Conservation (phyloP, 192 early-diverging fungal species). For the Glomus cerebriforme region DNA sequence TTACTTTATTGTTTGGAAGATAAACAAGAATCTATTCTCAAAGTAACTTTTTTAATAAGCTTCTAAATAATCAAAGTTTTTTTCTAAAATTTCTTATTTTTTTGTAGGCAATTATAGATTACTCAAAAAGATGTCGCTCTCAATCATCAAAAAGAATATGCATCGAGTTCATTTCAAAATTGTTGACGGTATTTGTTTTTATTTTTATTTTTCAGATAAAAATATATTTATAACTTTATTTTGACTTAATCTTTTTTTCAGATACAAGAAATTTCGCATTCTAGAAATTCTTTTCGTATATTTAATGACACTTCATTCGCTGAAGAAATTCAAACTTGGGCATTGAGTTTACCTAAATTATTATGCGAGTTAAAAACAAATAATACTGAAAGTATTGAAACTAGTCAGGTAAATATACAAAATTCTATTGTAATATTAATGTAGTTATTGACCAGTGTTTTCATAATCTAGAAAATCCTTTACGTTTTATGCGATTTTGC, state of each 20-base stretch:
- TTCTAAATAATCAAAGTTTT: constrained; percentile 31
- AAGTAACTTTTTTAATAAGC: constrained; percentile 28
- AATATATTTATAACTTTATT: not conserved
- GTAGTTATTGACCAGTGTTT: not conserved
- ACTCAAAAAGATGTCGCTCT: constrained; percentile 32
- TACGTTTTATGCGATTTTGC: constrained; percentile 40
- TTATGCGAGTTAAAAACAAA: constrained; percentile 52
- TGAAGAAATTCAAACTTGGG: constrained; percentile 36
- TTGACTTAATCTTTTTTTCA: constrained; percentile 48
- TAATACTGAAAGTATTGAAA: constrained; percentile 50
- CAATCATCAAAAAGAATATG: constrained; percentile 40
- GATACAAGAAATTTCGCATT: constrained; percentile 38
- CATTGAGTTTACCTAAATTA: constrained; percentile 50
- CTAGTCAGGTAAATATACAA: constrained; percentile 43
- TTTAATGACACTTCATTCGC: constrained; percentile 24
- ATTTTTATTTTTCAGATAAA: not conserved
- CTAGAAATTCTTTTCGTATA: constrained; percentile 41
- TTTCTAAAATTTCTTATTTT: constrained; percentile 35
- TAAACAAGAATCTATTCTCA: constrained; percentile 38
- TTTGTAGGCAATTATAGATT: constrained; percentile 37
- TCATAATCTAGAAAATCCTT: constrained; percentile 35
- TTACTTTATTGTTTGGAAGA: constrained; percentile 50
- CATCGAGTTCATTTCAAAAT: constrained; percentile 35
- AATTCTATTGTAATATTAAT: not conserved
- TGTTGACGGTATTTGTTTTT: constrained; percentile 7